Percentiles rank a stretch among this genome's conserved stretches.
phyloP scores from a whole-genome alignment of 73 alveolate species.

The Symbiodinium pilosum region DNA sequence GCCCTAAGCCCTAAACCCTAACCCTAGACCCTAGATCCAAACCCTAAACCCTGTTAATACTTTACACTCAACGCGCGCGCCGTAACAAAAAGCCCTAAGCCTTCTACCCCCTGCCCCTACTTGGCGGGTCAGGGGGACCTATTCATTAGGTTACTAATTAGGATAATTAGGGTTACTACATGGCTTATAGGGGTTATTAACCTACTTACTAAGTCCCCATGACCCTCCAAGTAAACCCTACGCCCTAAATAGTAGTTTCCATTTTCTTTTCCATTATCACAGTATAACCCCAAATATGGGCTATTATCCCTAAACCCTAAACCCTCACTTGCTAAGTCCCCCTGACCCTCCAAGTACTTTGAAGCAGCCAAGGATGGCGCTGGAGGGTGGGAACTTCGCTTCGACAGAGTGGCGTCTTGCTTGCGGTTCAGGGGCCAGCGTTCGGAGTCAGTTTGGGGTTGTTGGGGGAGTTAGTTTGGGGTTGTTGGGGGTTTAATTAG shows the following conservation, averaged over 20 bases:
- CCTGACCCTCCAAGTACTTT: neutral
- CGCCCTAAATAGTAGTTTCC: neutral
- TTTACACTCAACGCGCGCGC: too few species aligned
- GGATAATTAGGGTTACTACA: too few species aligned
- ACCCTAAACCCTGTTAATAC: neutral
- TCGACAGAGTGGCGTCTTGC: constrained; percentile 29
- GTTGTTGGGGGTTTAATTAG: neutral
- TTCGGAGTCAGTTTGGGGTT: neutral
- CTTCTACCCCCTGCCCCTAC: too few species aligned
- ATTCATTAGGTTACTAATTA: too few species aligned
- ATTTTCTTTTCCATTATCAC: too few species aligned
- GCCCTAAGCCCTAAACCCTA: neutral
- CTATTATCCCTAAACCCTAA: neutral
- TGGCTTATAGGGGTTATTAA: too few species aligned
- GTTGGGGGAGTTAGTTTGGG: neutral
- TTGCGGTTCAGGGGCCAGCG: neutral
- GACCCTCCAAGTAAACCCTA: neutral
- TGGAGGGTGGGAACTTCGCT: constrained; percentile 47
- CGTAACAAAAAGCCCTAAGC: too few species aligned
- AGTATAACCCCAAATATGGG: neutral
- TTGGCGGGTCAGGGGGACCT: too few species aligned
- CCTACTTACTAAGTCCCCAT: too few species aligned
- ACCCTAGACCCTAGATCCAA: neutral
- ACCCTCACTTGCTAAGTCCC: neutral
- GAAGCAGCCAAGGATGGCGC: constrained; percentile 22